Evolutionary conservation across 148 eudicot genomes (phyloP).

Genomic region (Rhododendron molle): DNA sequence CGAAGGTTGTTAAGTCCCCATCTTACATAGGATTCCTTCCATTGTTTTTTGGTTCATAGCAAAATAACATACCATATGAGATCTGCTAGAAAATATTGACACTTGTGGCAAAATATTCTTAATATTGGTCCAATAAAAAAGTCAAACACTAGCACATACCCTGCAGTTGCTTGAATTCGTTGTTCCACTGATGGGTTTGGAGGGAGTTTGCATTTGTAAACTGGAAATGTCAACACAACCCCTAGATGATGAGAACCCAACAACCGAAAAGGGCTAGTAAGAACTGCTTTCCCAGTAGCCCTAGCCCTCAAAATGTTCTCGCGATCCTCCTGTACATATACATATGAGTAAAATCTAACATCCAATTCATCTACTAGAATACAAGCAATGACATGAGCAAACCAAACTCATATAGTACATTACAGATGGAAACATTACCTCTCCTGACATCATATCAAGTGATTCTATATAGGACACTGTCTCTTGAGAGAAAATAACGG

Average conservation of each 20-base stretch:
- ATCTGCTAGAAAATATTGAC: conserved; percentile 7
- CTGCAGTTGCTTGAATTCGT: conserved; percentile 55
- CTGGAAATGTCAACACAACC: conserved; percentile 69
- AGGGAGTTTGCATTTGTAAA: conserved; percentile 54
- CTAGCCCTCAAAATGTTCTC: conserved; percentile 66
- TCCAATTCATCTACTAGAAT: not conserved
- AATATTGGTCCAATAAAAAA: not conserved
- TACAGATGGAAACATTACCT: conserved; percentile 27
- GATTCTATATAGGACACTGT: conserved; percentile 59
- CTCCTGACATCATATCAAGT: conserved; percentile 78
- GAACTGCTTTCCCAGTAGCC: conserved; percentile 72
- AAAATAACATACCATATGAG: not conserved
- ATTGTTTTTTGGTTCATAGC: conserved; percentile 6
- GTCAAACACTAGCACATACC: conserved; percentile 32
- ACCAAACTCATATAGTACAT: not conserved
- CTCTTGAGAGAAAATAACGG: conserved; percentile 63
- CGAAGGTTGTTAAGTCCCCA: not conserved
- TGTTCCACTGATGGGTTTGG: conserved; percentile 43
- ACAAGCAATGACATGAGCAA: not conserved
- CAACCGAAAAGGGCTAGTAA: conserved; percentile 57
- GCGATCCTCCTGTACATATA: conserved; percentile 52
- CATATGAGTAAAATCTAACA: not conserved
- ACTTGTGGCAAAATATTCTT: not conserved
- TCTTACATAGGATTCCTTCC: not conserved
- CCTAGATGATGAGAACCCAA: conserved; percentile 69